Percentiles rank a stretch among this genome's conserved stretches.
Evolutionary conservation across 768 basidiomycete species (phyloP).

Genomic region (Collybia mongolica): DNA sequence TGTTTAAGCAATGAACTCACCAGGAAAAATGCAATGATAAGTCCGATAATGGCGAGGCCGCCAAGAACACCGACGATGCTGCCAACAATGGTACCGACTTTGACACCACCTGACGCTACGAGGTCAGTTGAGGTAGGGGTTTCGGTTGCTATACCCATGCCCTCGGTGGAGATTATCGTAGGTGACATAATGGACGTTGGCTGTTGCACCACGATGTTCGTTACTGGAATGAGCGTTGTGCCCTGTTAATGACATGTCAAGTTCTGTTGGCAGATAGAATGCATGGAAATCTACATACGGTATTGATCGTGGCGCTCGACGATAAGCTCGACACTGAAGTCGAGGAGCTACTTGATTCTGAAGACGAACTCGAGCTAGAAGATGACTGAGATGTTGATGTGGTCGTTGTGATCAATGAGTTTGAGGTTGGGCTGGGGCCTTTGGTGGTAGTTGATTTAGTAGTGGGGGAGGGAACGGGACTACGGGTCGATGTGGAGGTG

Average conservation of each 20-base stretch:
- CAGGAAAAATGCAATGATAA: slow-evolving; percentile 37
- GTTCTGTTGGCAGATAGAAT: no score
- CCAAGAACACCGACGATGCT: slow-evolving; percentile 37
- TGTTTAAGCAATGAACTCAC: slow-evolving; percentile 23
- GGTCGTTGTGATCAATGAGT: slow-evolving; percentile 1
- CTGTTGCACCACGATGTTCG: background rate
- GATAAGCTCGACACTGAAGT: slow-evolving; percentile 13
- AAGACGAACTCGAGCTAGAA: slow-evolving; percentile 3
- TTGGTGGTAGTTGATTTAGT: background rate
- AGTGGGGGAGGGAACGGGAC: background rate
- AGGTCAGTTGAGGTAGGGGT: slow-evolving; percentile 8
- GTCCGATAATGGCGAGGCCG: slow-evolving; percentile 32
- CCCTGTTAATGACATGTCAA: no score
- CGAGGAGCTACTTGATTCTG: slow-evolving; percentile 17
- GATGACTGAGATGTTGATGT: slow-evolving; percentile 3
- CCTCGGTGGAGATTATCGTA: no score
- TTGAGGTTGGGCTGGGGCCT: background rate
- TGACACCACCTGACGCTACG: slow-evolving; percentile 20
- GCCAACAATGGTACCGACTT: slow-evolving; percentile 41
- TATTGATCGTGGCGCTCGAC: slow-evolving; percentile 1
- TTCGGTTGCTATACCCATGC: slow-evolving; percentile 9
- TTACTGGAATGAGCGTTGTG: background rate
- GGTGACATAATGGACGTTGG: no score
- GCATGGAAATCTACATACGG: no score
- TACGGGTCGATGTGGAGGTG: background rate